phyloP scores from a whole-genome alignment of 2,329 filamentous ascomycete genomes.

The Aspergillus sp. region DNA sequence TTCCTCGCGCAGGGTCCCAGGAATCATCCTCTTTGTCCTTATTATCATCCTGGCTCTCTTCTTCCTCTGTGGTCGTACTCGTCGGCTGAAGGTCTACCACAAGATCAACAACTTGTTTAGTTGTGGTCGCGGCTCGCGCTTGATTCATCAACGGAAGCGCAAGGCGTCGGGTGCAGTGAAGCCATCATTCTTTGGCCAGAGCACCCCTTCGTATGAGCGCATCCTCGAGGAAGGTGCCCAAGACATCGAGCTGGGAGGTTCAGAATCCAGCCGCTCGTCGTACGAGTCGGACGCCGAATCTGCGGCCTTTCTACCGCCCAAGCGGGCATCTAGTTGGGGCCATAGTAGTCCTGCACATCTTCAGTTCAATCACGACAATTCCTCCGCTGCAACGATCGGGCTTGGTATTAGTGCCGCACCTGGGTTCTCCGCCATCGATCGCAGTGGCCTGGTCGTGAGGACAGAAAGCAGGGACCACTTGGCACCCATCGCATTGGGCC shows the following conservation, averaged over 20 bases:
- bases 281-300: slow-evolving; percentile 59
- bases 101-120: slow-evolving; percentile 47
- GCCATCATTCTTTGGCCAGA: slow-evolving; percentile 36
- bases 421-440: slow-evolving; percentile 50
- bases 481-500: slow-evolving; percentile 52
- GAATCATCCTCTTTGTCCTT: slow-evolving; percentile 74
- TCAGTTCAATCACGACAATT: slow-evolving; percentile 42
- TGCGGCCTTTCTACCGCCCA: slow-evolving; percentile 59
- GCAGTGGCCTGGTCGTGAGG: slow-evolving; percentile 73
- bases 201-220: slow-evolving; percentile 67
- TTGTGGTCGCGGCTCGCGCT: slow-evolving; percentile 31
- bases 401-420: slow-evolving; percentile 34
- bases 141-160: slow-evolving; percentile 40
- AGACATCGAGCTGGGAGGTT: slow-evolving; percentile 75
- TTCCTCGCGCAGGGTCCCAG: slow-evolving; percentile 67
- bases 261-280: slow-evolving; percentile 52
- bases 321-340: slow-evolving; percentile 35
- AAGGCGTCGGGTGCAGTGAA: slow-evolving; percentile 64
- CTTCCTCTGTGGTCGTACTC: slow-evolving; percentile 76
- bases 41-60: slow-evolving; percentile 69
- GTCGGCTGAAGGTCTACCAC: slow-evolving; percentile 62
- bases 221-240: slow-evolving; percentile 75
- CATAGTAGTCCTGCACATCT: slow-evolving; percentile 29
- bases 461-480: slow-evolving; percentile 85
- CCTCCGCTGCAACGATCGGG: slow-evolving; percentile 39